Base-by-base conservation (phyloP, 2,329 filamentous ascomycete species). In the Penicillium sp. region DNA sequence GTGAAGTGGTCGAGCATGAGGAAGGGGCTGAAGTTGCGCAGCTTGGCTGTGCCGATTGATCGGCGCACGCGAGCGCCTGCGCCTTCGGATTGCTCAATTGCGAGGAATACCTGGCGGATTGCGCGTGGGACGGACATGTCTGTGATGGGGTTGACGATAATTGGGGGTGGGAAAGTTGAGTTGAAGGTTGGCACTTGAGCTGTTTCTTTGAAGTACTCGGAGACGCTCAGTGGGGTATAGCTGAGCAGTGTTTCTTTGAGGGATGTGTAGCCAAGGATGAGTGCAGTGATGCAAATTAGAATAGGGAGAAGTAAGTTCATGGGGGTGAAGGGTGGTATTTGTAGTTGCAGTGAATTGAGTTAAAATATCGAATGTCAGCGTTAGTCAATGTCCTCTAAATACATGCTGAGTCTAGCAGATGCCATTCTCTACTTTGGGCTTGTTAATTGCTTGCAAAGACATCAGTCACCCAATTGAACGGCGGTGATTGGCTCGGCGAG, bases 1-100 rank as follows among this genome's bases (percentile, higher is more conserved):
- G 81, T 84, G 79, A 97, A 97, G 78, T 97, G 90, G 71, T 97
- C 93, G 44, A 97, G 89, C 92, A 97, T 96, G 43, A 97, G 82
- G 77, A 97, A 97, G 0, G 93, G 94, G 13, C 87, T 90, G 74
- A 97, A 88, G 79, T 96, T 91, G 68, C 87, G 86, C 21, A 97
- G 82, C 62, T 89, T 83, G 5, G 89, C 83, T 1, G 91, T 96
- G 63, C 93, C 93, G 62, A 97, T 90, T 40, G 90, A 92, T 55
- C 93, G 86, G 59, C 93, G 86, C 13, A 97, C 93, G 58, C 86
- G 83, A 5, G 93, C 93, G 53, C 94, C 93, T 0, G 87, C 91
- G 42, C 93, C 93, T 74, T 97, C 93, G 27, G 90, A 80, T 74
- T 96, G 90, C 75, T 96, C 91, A 56, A 88, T 76, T 57, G 93